These are phyloP conservation scores for Pichia pseudocactophila DNA, from an alignment of 805 yeast species.

Conservation along the genomic window DNA sequence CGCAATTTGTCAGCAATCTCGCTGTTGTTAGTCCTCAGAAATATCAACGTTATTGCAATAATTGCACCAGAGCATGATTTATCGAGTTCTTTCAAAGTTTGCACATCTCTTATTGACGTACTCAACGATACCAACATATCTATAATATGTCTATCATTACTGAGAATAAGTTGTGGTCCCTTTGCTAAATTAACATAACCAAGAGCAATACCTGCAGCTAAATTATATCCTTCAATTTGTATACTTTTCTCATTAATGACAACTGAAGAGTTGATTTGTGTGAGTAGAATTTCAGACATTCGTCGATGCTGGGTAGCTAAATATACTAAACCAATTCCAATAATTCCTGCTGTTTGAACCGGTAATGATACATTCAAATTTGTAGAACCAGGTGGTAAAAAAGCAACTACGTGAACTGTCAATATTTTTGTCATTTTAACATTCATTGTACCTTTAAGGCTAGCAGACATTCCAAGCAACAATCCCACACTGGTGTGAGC, in stretches of 20 bases:
- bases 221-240: conserved; percentile 70
- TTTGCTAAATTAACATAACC: conserved; percentile 80
- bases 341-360: conserved; percentile 85
- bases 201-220: conserved; percentile 81
- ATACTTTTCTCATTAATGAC: conserved; percentile 44
- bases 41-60: conserved; percentile 66
- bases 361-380: conserved; percentile 74
- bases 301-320: conserved; percentile 71
- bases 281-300: conserved; percentile 70
- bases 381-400: conserved; percentile 84
- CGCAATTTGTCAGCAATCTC: conserved; percentile 52
- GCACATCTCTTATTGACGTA: conserved; percentile 51
- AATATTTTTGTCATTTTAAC: conserved; percentile 80
- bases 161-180: conserved; percentile 45
- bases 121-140: conserved; percentile 54
- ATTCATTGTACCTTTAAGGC: conserved; percentile 76
- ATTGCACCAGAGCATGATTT: conserved; percentile 68
- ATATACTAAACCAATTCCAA: conserved; percentile 84
- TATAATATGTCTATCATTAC: conserved; percentile 52
- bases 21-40: conserved; percentile 53
- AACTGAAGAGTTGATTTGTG: conserved; percentile 55
- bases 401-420: conserved; percentile 86
- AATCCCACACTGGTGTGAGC: conserved; percentile 79
- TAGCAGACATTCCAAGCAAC: conserved; percentile 87
- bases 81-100: conserved; percentile 47